Evolutionary conservation across 2,329 filamentous ascomycete genomes (phyloP), one percentile per base, ranked within the genome.

Genomic region (Pseudopithomyces maydicus): DNA sequence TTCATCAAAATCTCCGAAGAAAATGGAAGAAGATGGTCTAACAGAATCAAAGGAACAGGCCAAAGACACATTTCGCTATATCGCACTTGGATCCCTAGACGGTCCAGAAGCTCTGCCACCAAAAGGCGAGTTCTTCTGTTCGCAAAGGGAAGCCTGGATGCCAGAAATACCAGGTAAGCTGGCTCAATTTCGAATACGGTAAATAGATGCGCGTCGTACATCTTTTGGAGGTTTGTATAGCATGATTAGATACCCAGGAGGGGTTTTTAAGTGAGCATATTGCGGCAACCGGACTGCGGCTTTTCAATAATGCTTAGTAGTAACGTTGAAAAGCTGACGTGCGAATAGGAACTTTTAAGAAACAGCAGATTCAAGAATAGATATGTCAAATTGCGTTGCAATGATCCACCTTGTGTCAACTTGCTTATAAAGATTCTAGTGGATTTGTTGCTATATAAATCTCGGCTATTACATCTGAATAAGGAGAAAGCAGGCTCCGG

Each of bases 131-230:
- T 50, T 39, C 35, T 50, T 50, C 35, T 39, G 23, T 12, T 50
- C 35, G 3, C 19, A 50, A 23, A 35, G 35, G 6, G 47, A 41
- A 19, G 5, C n/a, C 7, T 50, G 47, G 47, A 41, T 50, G 47
- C 35, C 35, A 29, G 15, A 29, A 10, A 41, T 50, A 14, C 47
- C 36, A 50, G 47, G 47, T 50, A 50, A 41, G 47, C 47, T 41
- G 47, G 36, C 47, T 32, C 47, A 29, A 20, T 50, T 50, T 10
- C 32, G 22, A 6, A 48, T 23, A 19, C 32, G 32, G 11, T 48
- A 33, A 48, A 29, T 29, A 6, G 14, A 19, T 17, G 11, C 45
- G 14, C 19, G 6, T 14, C 6, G 35, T 36, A 36, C 14, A 10
- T 7, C 6, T 33, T 29, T 12, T 29, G 2, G 19, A 19, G 2